phyloP scores from a whole-genome alignment of 2,329 filamentous ascomycete genomes.

The Trichoderma endophyticum region DNA sequence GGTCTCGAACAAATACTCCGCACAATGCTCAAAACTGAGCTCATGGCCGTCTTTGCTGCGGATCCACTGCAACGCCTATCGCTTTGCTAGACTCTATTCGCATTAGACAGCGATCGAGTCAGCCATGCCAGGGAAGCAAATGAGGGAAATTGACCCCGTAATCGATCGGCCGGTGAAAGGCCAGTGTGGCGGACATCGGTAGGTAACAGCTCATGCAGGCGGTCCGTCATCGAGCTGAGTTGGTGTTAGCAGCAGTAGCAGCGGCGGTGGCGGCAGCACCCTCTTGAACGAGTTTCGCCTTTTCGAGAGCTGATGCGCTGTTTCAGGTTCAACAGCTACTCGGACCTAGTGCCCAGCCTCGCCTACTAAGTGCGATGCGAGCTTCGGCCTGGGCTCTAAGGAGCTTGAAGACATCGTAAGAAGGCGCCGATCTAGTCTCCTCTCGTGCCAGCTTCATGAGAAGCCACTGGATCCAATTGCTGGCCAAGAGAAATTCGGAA shows the following conservation, averaged over 20 bases:
- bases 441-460: not conserved
- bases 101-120: constrained; percentile 11
- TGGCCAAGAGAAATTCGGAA: not conserved
- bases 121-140: constrained; percentile 27
- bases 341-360: constrained; percentile 21
- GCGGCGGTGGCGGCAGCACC: not conserved
- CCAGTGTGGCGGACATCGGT: constrained; percentile 5
- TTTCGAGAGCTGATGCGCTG: constrained; percentile 13
- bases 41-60: not conserved
- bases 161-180: not conserved
- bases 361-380: constrained; percentile 6
- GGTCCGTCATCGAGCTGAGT: not conserved
- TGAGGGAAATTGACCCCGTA: constrained; percentile 14
- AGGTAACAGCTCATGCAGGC: constrained; percentile 4
- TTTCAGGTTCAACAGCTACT: constrained; percentile 22
- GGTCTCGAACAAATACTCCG: constrained; percentile 5
- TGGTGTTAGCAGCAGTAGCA: not conserved
- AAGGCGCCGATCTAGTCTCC: not conserved
- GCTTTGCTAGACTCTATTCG: constrained; percentile 1
- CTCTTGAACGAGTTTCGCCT: constrained; percentile 10
- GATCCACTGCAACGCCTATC: not conserved
- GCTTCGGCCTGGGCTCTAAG: constrained; percentile 3
- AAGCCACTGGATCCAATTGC: not conserved
- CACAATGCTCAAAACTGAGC: constrained; percentile 5
- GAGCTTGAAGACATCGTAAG: not conserved